Percentiles rank a stretch among this genome's conserved stretches.
Evolutionary conservation across 352 stramenopile species (phyloP).

Genomic region (Globisporangium spiculum): DNA sequence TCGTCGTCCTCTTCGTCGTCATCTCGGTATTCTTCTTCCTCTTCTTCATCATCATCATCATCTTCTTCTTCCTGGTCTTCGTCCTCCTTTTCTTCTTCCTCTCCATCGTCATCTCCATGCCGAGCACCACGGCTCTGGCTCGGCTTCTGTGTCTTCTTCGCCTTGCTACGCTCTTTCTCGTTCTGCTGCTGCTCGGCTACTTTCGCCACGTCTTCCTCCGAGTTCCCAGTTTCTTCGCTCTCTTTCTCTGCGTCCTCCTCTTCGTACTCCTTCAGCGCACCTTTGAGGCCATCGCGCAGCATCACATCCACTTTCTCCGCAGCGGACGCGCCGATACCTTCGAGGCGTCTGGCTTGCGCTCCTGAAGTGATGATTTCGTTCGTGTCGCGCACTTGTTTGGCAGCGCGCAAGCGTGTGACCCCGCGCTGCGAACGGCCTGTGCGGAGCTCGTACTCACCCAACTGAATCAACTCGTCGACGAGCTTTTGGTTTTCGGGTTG

Average conservation of each 20-base stretch:
- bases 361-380: slow-evolving; percentile 50
- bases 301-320: slow-evolving; percentile 64
- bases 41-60: slow-evolving; percentile 3
- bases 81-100: slow-evolving; percentile 19
- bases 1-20: not conserved
- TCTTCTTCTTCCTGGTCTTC: slow-evolving; percentile 19
- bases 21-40: slow-evolving; percentile 6
- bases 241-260: slow-evolving; percentile 20
- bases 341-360: slow-evolving; percentile 47
- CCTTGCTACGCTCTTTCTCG: not conserved
- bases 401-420: slow-evolving; percentile 52
- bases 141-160: not conserved
- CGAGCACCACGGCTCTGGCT: not conserved
- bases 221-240: not conserved
- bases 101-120: not conserved
- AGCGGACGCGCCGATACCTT: slow-evolving; percentile 40
- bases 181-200: not conserved
- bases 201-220: not conserved
- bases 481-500: slow-evolving; percentile 53
- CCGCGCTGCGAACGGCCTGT: slow-evolving; percentile 48
- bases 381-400: slow-evolving; percentile 46
- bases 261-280: slow-evolving; percentile 52
- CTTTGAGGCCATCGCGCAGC: slow-evolving; percentile 43
- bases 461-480: slow-evolving; percentile 51
- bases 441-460: slow-evolving; percentile 57